Evolutionary conservation across 352 stramenopile species (phyloP), one percentile per base, ranked within the genome.

Genomic region (Plasmopara viticola): DNA sequence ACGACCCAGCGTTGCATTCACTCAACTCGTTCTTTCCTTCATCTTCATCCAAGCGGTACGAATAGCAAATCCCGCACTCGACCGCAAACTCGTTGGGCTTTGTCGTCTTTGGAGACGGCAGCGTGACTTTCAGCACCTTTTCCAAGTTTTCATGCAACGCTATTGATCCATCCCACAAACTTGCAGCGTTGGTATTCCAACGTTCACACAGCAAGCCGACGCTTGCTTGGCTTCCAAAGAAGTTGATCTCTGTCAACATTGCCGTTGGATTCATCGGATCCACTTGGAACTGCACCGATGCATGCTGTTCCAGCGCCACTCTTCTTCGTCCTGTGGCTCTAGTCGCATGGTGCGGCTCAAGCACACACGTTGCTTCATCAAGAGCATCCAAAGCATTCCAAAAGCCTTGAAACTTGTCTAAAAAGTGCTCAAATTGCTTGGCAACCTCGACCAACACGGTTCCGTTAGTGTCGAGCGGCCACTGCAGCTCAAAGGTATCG

Each of bases 1-100:
- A 18, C 0, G 15, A 33, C 28, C 7, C 28, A 15, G 29, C 17
- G 7, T n/a, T 49, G 42, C 47, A 14, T n/a, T 60, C 35, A 4
- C 4, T n/a, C 40, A 59, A 28, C 12, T 56, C 13, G 6, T 56
- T 48, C 3, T 60, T 39, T 0, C 60, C 49, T 1, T 69, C 64
- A 3, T 70, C 62, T 3, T 63, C 44, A 4, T 87, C 74, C 9
- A 87, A 58, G 0, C 80, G 77, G 46, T 94, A 94, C 54, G 66
- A 82, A 57, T 96, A 96, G 66, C 87, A 96, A 55, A 96, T 95
- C 35, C 87, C 87, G 44, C 87, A 95, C 60, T 96, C 87, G 14
- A 86, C 51, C 3, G 75, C 75, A 54, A 94, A 93, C 39, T 90
- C 75, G 5, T 92, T 75, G 0, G 53, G 42, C 28, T 70, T 70